A percentile compares a stretch with the other conserved stretches of the same genome.
These are phyloP conservation scores for Agaricus sinodeliciosus DNA, from an alignment of 768 basidiomycete species.

Conservation along the genomic window DNA sequence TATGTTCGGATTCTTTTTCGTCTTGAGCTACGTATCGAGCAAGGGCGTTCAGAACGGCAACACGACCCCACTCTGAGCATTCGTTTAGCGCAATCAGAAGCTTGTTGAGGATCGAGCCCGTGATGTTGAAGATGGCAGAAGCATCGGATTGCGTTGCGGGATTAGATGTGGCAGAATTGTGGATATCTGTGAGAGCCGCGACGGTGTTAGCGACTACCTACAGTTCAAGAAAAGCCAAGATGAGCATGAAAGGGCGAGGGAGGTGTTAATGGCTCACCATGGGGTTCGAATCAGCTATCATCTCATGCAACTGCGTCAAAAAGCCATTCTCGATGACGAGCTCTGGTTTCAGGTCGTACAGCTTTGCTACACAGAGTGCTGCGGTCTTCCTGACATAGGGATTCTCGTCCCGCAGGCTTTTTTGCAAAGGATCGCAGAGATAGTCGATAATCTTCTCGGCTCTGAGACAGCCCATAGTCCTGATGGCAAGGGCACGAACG, in stretches of 20 bases:
- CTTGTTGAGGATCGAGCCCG: slow-evolving; percentile 77
- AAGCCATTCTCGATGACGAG: slow-evolving; percentile 94
- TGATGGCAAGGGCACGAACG: slow-evolving; percentile 91
- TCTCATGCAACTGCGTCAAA: slow-evolving; percentile 78
- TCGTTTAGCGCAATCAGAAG: slow-evolving; percentile 94
- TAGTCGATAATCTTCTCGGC: slow-evolving; percentile 99
- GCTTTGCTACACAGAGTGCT: slow-evolving; percentile 92
- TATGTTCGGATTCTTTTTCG: slow-evolving; percentile 95
- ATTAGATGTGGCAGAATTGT: slow-evolving; percentile 57
- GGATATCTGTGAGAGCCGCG: slow-evolving; percentile 88
- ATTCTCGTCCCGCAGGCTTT: slow-evolving; percentile 90
- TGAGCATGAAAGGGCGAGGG: slow-evolving; percentile 1
- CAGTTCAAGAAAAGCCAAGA: background rate
- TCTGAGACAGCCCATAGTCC: slow-evolving; percentile 95
- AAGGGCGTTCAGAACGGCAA: slow-evolving; percentile 84
- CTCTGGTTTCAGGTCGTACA: slow-evolving; percentile 96
- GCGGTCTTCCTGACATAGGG: slow-evolving; percentile 99
- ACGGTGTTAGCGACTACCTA: slow-evolving; percentile 98
- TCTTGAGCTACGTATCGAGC: slow-evolving; percentile 79
- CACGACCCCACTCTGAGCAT: slow-evolving; percentile 98
- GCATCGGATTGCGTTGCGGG: slow-evolving; percentile 51
- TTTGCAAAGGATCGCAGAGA: slow-evolving; percentile 90
- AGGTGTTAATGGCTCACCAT: slow-evolving; percentile 55
- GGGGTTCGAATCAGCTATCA: slow-evolving; percentile 94
- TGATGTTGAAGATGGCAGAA: slow-evolving; percentile 73